Evolutionary conservation across 345 rosid genomes (phyloP), one percentile per base, ranked within the genome.

Genomic region (Rhizophora mangle): DNA sequence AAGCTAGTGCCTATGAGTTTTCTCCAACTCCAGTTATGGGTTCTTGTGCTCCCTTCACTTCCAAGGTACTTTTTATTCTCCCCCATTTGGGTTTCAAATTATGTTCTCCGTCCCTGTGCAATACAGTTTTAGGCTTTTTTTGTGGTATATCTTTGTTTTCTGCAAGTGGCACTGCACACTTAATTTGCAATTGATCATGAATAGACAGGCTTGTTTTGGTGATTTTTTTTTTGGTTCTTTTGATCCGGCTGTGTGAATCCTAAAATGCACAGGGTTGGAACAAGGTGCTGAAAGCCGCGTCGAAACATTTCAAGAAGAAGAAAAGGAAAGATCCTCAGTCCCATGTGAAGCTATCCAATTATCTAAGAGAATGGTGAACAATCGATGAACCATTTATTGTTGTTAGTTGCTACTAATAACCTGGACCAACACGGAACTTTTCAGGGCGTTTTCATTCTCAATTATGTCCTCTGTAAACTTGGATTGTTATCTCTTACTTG

Each of bases 231-330:
- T 37, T 39, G 2, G 3, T 43, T 43, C 3, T 43, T 43, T 3
- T 15, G 19, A 3, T 43, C 49, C 49, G 15, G 49, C 49, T 43
- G 49, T 13, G 49, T 13, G 49, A 43, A 43, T 43, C 5, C 16
- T 13, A 43, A 43, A 34, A n/a, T 66, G 27, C 39, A 11, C 72
- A 92, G 98, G 90, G 90, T 20, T 90, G 90, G 93, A 75, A 64
- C 67, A 86, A 85, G 75, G 65, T 87, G 79, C 69, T 90, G 63
- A 93, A 82, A 75, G 92, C 92, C 29, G 97, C 96, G 6, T 69
- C 90, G 0, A 93, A 79, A 69, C 98, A 85, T 67, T 88, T 90
- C 81, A 93, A 88, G 93, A 90, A 78, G 37, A 66, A 60, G 75
- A 75, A 69, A 71, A 85, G 79, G 79, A 89, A 58, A 68, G 79